phyloP scores from a whole-genome alignment of 768 basidiomycete species.

The Roridomyces roridus region DNA sequence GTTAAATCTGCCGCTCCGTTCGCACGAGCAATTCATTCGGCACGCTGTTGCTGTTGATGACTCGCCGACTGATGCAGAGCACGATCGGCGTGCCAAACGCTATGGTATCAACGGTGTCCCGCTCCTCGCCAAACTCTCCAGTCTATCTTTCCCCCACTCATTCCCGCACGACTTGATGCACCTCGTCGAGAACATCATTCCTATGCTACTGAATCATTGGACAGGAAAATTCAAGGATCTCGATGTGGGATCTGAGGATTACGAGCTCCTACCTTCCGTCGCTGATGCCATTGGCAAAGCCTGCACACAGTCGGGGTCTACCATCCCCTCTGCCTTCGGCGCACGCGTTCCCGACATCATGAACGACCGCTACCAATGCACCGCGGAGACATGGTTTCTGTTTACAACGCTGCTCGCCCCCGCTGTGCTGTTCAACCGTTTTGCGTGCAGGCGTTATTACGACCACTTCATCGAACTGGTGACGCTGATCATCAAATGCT shows the following conservation, averaged over 20 bases:
- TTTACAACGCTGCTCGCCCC: too few species aligned
- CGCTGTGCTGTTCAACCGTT: conserved; percentile 6
- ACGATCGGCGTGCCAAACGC: background rate
- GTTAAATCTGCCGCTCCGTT: conserved; percentile 23
- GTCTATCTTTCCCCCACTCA: too few species aligned
- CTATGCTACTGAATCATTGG: conserved; percentile 36
- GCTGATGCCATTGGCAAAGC: conserved; percentile 34
- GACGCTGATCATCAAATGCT: background rate
- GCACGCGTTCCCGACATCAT: too few species aligned
- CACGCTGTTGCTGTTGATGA: background rate
- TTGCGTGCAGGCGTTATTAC: too few species aligned
- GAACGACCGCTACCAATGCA: too few species aligned
- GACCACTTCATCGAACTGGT: conserved; percentile 4
- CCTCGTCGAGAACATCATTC: conserved; percentile 26
- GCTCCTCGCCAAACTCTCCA: conserved; percentile 29
- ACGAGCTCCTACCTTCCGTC: conserved; percentile 21
- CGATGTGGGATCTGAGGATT: conserved; percentile 39
- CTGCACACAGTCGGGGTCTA: conserved; percentile 24
- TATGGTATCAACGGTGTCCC: conserved; percentile 33
- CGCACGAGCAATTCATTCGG: conserved; percentile 6
- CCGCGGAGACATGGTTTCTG: too few species aligned
- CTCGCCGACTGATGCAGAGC: background rate
- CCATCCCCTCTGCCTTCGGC: conserved; percentile 34
- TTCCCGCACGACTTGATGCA: conserved; percentile 28
- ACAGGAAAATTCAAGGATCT: too few species aligned